Percentiles rank a stretch among this genome's conserved stretches.
phyloP scores from a whole-genome alignment of 1,139 yeast genomes.

The Scheffersomyces stambukii region DNA sequence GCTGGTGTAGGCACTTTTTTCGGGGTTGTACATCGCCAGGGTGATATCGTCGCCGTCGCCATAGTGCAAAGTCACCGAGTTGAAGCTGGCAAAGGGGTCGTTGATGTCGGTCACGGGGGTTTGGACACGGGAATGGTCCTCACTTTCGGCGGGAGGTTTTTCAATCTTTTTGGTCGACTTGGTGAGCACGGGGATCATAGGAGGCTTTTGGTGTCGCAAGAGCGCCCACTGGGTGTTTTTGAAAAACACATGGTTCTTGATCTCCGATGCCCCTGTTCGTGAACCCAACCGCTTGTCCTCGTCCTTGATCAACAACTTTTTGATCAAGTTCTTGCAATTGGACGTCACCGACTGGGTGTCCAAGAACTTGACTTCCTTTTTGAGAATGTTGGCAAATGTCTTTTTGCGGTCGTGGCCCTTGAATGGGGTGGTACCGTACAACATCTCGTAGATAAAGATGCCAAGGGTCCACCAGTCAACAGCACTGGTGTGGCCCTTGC shows the following conservation, averaged over 20 bases:
- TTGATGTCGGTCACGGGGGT: slow-evolving; percentile 22
- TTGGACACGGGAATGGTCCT: slow-evolving; percentile 13
- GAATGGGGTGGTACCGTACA: slow-evolving; percentile 93
- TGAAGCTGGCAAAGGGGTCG: slow-evolving; percentile 87
- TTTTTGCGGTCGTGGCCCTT: slow-evolving; percentile 85
- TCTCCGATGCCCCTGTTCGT: slow-evolving; percentile 89
- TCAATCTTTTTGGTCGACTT: slow-evolving; percentile 35
- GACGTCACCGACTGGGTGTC: slow-evolving; percentile 58
- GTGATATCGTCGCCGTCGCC: slow-evolving; percentile 39
- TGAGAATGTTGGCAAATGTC: slow-evolving; percentile 83
- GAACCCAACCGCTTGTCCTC: slow-evolving; percentile 87
- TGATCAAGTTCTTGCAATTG: slow-evolving; percentile 72
- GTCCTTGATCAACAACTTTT: slow-evolving; percentile 80
- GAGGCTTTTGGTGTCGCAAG: slow-evolving; percentile 86
- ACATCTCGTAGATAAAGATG: slow-evolving; percentile 86
- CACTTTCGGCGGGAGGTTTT: slow-evolving; percentile 10
- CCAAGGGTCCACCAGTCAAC: slow-evolving; percentile 99
- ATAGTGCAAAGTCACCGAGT: slow-evolving; percentile 85
- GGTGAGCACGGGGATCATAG: slow-evolving; percentile 85
- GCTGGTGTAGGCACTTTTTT: slow-evolving; percentile 56
- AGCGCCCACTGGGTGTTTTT: slow-evolving; percentile 94
- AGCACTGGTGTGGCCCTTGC: slow-evolving; percentile 95
- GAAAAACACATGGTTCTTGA: slow-evolving; percentile 86
- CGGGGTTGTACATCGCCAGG: slow-evolving; percentile 44
- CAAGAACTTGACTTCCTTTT: slow-evolving; percentile 75